phyloP scores from a whole-genome alignment of 495 filamentous ascomycete species.

The Penicillium pulvis region DNA sequence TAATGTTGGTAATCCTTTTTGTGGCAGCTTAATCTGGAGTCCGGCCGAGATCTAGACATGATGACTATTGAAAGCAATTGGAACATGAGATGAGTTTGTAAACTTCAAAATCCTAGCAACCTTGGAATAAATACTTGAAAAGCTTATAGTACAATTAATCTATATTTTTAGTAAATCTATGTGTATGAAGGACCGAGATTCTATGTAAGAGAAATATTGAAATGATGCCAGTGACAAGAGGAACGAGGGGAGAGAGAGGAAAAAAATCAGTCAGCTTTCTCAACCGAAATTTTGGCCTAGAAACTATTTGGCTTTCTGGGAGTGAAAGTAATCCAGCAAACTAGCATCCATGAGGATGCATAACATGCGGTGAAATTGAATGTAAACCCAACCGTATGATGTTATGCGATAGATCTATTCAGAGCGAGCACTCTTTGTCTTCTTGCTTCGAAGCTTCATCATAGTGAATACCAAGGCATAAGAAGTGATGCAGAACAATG shows the following conservation, averaged over 20 bases:
- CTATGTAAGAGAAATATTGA: neutral
- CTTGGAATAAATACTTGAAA: no score
- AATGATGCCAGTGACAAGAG: neutral
- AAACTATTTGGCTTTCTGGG: neutral
- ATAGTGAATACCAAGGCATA: conserved; percentile 43
- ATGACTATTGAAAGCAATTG: no score
- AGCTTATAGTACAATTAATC: neutral
- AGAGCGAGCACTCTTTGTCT: conserved; percentile 41
- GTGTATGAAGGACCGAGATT: neutral
- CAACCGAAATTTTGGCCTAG: neutral
- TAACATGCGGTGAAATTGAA: neutral
- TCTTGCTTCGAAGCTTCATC: conserved; percentile 50
- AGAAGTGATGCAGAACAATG: conserved; percentile 44
- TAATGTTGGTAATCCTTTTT: no score
- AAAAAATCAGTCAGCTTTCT: neutral
- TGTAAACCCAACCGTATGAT: neutral
- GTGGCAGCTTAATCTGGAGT: no score
- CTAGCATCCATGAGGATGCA: neutral
- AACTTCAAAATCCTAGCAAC: no score
- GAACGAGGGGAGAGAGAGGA: neutral
- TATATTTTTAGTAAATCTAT: neutral
- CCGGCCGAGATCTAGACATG: no score
- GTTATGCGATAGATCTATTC: conserved; percentile 9
- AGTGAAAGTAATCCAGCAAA: no score
- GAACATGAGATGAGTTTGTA: no score